phyloP scores from a whole-genome alignment of 2,329 filamentous ascomycete genomes.

The Karstenula rhodostoma region DNA sequence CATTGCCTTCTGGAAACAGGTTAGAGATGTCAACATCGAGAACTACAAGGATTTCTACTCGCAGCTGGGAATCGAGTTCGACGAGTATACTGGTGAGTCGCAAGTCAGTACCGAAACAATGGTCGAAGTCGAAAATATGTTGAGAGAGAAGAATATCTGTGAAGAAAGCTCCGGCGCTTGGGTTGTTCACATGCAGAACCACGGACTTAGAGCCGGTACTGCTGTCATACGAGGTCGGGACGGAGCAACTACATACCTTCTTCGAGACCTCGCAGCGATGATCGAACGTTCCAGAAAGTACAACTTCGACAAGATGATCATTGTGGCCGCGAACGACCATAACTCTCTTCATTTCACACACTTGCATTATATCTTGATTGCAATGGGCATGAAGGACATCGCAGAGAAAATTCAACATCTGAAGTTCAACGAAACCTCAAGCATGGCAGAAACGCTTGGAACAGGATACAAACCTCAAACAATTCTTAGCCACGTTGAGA shows the following conservation, averaged over 20 bases:
- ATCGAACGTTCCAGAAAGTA: slow-evolving; percentile 68
- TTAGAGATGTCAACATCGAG: slow-evolving; percentile 72
- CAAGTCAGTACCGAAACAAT: slow-evolving; percentile 74
- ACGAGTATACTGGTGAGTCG: slow-evolving; percentile 77
- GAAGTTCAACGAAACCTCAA: slow-evolving; percentile 75
- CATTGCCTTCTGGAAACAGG: slow-evolving; percentile 69
- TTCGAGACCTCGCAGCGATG: slow-evolving; percentile 79
- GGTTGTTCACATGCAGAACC: slow-evolving; percentile 75
- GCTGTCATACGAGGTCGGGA: slow-evolving; percentile 76
- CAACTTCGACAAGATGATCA: slow-evolving; percentile 81
- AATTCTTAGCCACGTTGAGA: slow-evolving; percentile 63
- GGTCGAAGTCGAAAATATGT: slow-evolving; percentile 67
- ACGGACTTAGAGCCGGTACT: slow-evolving; percentile 74
- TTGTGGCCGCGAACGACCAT: slow-evolving; percentile 77
- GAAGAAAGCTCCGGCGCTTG: slow-evolving; percentile 76
- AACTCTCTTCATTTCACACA: slow-evolving; percentile 75
- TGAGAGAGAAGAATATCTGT: slow-evolving; percentile 71
- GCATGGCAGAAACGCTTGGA: slow-evolving; percentile 52
- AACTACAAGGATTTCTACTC: slow-evolving; percentile 74
- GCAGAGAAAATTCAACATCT: slow-evolving; percentile 74
- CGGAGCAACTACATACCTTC: slow-evolving; percentile 79
- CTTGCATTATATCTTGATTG: slow-evolving; percentile 78
- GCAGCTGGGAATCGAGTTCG: slow-evolving; percentile 74
- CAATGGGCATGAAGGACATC: slow-evolving; percentile 74
- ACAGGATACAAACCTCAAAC: slow-evolving; percentile 73